phyloP scores from a whole-genome alignment of 345 rosid species.

The Lepidium sativum region DNA sequence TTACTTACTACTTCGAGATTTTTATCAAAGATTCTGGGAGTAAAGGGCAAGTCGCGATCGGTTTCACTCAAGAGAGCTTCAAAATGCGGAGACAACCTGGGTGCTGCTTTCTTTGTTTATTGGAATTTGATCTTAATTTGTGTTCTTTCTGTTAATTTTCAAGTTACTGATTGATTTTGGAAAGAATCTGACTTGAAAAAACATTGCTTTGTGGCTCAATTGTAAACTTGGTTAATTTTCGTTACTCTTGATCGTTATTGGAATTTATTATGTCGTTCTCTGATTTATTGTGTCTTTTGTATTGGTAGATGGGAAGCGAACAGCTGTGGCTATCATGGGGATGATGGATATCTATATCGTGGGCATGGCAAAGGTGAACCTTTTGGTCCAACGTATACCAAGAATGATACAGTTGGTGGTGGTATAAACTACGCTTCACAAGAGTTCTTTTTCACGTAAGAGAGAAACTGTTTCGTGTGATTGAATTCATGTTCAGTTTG shows the following conservation, averaged over 20 bases:
- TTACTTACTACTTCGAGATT: slow-evolving; percentile 89
- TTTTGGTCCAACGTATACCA: slow-evolving; percentile 77
- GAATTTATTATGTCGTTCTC: not conserved
- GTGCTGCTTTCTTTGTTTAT: slow-evolving; percentile 21
- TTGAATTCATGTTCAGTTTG: not conserved
- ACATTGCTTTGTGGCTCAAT: not conserved
- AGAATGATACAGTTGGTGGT: slow-evolving; percentile 78
- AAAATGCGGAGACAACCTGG: slow-evolving; percentile 94
- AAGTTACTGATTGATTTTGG: not conserved
- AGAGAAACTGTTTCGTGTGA: slow-evolving; percentile 7
- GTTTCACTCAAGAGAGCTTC: slow-evolving; percentile 69
- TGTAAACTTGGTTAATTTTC: too few relatives aligned
- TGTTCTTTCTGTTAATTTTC: not conserved
- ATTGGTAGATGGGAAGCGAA: slow-evolving; percentile 85
- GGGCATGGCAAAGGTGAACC: slow-evolving; percentile 73
- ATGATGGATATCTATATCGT: slow-evolving; percentile 71
- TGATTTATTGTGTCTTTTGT: slow-evolving; percentile 8
- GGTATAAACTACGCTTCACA: slow-evolving; percentile 85
- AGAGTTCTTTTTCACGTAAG: slow-evolving; percentile 97
- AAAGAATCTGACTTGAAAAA: not conserved
- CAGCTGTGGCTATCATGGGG: slow-evolving; percentile 96
- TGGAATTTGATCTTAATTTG: not conserved
- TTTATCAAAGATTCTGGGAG: slow-evolving; percentile 64
- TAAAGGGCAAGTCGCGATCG: slow-evolving; percentile 76
- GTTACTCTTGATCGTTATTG: too few relatives aligned